These are phyloP conservation scores for Gaillardinia entomophila DNA, from an alignment of 805 yeast genomes.

Conservation along the genomic window DNA sequence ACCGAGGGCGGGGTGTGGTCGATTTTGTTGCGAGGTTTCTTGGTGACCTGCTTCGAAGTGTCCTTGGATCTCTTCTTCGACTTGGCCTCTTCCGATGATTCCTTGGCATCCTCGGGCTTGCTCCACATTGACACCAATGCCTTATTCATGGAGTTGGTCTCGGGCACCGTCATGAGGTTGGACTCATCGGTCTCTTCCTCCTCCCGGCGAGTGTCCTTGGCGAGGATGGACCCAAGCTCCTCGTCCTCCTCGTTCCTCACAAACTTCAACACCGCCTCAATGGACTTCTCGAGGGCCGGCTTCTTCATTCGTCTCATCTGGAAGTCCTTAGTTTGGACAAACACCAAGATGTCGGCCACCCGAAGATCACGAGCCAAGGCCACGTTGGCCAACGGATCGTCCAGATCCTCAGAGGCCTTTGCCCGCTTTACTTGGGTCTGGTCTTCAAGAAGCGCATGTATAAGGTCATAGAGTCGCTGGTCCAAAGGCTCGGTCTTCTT, in stretches of 20 bases:
- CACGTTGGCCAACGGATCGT: slow-evolving; percentile 36
- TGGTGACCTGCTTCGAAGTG: slow-evolving; percentile 21
- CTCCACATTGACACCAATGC: slow-evolving; percentile 73
- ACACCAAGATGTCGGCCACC: slow-evolving; percentile 46
- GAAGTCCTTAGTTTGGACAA: slow-evolving; percentile 59
- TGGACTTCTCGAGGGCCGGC: slow-evolving; percentile 53
- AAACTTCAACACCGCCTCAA: slow-evolving; percentile 52
- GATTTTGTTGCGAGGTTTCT: slow-evolving; percentile 33
- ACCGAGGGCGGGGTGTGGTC: slow-evolving; percentile 68
- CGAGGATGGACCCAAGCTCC: slow-evolving; percentile 40
- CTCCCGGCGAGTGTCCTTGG: slow-evolving; percentile 3
- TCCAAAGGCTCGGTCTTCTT: slow-evolving; percentile 45
- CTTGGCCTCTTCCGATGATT: slow-evolving; percentile 17
- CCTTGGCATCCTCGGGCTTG: slow-evolving; percentile 9
- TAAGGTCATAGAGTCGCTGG: slow-evolving; percentile 49
- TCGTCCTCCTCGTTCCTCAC: slow-evolving; percentile 57
- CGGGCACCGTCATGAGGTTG: slow-evolving; percentile 60
- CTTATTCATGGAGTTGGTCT: slow-evolving; percentile 68
- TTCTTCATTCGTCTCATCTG: slow-evolving; percentile 67
- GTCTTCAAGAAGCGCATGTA: slow-evolving; percentile 55
- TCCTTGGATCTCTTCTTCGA: slow-evolving; percentile 52
- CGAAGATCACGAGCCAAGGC: slow-evolving; percentile 60
- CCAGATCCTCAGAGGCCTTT: slow-evolving; percentile 17
- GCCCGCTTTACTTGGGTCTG: slow-evolving; percentile 42
- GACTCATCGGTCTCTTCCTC: slow-evolving; percentile 22